A percentile compares a stretch with the other conserved stretches of the same genome.
Conservation (phyloP, 2,329 filamentous ascomycete genomes). For the Paecilomyces dactylethromorphus region DNA sequence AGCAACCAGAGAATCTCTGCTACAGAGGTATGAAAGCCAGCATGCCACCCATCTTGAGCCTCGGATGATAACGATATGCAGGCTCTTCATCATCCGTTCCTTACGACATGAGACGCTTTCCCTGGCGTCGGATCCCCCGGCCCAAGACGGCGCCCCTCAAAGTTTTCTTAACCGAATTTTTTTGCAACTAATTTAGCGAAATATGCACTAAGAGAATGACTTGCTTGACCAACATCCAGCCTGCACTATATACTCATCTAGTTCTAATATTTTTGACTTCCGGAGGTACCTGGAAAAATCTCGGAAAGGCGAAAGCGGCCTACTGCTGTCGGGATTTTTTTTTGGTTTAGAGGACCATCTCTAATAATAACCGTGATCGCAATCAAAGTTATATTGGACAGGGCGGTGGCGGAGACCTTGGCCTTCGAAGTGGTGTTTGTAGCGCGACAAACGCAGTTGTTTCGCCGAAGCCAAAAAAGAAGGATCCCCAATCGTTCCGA, state of each 20-base stretch:
- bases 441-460: not conserved
- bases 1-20: slow-evolving; percentile 62
- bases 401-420: not conserved
- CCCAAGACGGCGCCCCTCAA: not conserved
- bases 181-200: not conserved
- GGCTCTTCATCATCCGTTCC: slow-evolving; percentile 34
- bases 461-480: not conserved
- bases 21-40: slow-evolving; percentile 43
- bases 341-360: not conserved
- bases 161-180: not conserved
- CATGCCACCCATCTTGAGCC: not conserved
- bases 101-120: slow-evolving; percentile 15
- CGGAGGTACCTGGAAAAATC: not conserved
- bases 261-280: not conserved
- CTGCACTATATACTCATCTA: not conserved
- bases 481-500: not conserved
- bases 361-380: not conserved
- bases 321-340: not conserved
- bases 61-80: slow-evolving; percentile 7
- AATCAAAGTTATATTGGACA: not conserved
- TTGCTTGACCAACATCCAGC: not conserved
- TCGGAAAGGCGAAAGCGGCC: not conserved
- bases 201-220: not conserved
- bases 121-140: not conserved
- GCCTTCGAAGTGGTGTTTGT: not conserved